These are phyloP conservation scores for Daldinia bambusicola DNA, from an alignment of 495 filamentous ascomycete genomes.

Conservation along the genomic window DNA sequence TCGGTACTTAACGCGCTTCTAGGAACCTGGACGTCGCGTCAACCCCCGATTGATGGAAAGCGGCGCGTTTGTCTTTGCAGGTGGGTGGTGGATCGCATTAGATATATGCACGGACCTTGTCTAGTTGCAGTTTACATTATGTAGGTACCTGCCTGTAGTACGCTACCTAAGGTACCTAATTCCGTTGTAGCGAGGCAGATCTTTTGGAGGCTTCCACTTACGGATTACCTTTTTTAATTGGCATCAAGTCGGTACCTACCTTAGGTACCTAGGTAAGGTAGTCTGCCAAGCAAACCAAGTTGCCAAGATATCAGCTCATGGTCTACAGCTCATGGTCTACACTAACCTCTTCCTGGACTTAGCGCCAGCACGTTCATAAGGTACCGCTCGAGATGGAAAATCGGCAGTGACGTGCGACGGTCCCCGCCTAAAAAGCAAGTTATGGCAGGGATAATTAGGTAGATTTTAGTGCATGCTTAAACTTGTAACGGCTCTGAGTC, in stretches of 20 bases:
- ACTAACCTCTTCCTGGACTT: conserved; percentile 8
- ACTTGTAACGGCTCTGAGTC: not conserved
- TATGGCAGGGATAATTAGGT: conserved; percentile 20
- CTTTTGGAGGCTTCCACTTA: conserved; percentile 11
- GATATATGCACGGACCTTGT: conserved; percentile 17
- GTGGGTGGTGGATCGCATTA: not conserved
- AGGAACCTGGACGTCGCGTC: conserved; percentile 25
- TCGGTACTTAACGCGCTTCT: conserved; percentile 36
- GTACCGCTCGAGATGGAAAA: conserved; percentile 37
- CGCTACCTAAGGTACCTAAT: too few species aligned
- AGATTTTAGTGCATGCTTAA: conserved; percentile 28
- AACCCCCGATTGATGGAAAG: conserved; percentile 17
- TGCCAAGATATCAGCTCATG: not conserved
- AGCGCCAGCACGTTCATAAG: conserved; percentile 17
- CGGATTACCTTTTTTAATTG: conserved; percentile 18
- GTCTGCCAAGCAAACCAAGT: not conserved
- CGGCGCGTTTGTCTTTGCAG: conserved; percentile 27
- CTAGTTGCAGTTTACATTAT: too few species aligned
- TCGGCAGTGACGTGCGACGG: conserved; percentile 43
- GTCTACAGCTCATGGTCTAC: not conserved
- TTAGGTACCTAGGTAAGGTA: not conserved
- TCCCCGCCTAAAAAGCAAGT: conserved; percentile 40
- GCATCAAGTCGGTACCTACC: too few species aligned
- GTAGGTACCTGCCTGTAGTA: too few species aligned
- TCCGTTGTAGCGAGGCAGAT: conserved; percentile 16